Base-by-base conservation (phyloP, 2,329 filamentous ascomycete species). In the Cladophialophora yegresii region DNA sequence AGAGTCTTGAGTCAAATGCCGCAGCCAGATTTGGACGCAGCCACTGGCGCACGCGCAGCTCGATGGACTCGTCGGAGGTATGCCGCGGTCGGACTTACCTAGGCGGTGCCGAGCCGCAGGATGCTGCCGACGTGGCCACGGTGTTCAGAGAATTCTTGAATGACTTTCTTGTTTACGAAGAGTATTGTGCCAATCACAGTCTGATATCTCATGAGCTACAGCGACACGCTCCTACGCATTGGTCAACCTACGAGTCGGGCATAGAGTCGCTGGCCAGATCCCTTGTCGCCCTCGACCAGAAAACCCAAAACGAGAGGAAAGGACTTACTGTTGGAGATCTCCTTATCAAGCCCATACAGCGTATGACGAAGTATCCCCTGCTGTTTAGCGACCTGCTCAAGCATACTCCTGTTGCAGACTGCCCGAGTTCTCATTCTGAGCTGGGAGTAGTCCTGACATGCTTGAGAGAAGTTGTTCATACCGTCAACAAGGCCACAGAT, bases 331-430 rank as follows among this genome's bases (percentile, higher is more conserved):
- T 97, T 68, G 86, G 88, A 55, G 95, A 98, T 77, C 82, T 98
- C 4, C 82, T 98, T 61, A 92, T 97, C 70, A 98, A 98, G 91
- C 95, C 93, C 0, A 93, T 97, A 22, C 93, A 99, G 77, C 85
- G 93, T 61, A 85, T 97, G 23, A 96, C 92, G 80, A 92, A 90
- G 78, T 98, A 98, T 73, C 92, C 92, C 10, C 81, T 99, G 3
- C 81, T 98, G 1, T 93, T 98, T 72, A 84, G 87, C 4, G 92
- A 97, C 72, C 82, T 99, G 8, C 82, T 93, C 65, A 93, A 89
- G 72, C 84, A 89, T 69, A 97, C 93, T 0, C 91, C 92, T 1
- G 90, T 91, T 1, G 87, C 85, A 61, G 93, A 98, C 73, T 96
- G 92, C 72, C 92, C 92, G 0, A 87, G 87, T 66, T 89, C 92